Conservation (phyloP, 2,329 filamentous ascomycete genomes). For the Botrytis porri region DNA sequence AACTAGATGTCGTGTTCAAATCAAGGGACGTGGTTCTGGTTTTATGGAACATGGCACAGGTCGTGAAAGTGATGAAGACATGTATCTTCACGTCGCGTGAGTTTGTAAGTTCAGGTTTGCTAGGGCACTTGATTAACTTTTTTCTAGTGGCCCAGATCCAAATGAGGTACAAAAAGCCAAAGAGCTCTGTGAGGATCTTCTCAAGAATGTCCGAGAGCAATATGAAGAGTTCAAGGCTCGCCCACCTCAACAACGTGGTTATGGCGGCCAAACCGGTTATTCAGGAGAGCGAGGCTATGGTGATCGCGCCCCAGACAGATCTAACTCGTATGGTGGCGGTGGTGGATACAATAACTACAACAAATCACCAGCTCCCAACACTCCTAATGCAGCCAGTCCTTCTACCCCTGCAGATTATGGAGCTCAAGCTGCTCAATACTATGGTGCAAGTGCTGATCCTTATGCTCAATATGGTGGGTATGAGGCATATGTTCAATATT, state of each 20-base stretch:
- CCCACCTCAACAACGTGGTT: slow-evolving; percentile 62
- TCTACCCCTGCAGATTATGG: slow-evolving; percentile 62
- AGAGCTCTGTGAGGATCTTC: slow-evolving; percentile 81
- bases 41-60: slow-evolving; percentile 90
- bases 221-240: slow-evolving; percentile 90
- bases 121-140: slow-evolving; percentile 13
- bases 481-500: slow-evolving; percentile 69
- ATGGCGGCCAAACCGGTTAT: slow-evolving; percentile 46
- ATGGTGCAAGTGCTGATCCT: slow-evolving; percentile 65
- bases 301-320: slow-evolving; percentile 49
- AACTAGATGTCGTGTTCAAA: slow-evolving; percentile 93
- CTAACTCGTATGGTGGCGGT: slow-evolving; percentile 41
- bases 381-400: slow-evolving; percentile 42
- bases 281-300: slow-evolving; percentile 50
- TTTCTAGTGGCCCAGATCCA: slow-evolving; percentile 74
- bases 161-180: slow-evolving; percentile 84
- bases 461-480: slow-evolving; percentile 92
- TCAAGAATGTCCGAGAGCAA: slow-evolving; percentile 81
- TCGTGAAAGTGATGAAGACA: slow-evolving; percentile 87
- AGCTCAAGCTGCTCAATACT: slow-evolving; percentile 82
- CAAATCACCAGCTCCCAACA: slow-evolving; percentile 35
- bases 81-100: slow-evolving; percentile 95
- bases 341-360: slow-evolving; percentile 41
- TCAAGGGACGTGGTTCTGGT: slow-evolving; percentile 93
- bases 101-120: slow-evolving; percentile 39